These are phyloP conservation scores for Wickerhamiella azyma DNA, from an alignment of 805 yeast genomes.

Conservation along the genomic window DNA sequence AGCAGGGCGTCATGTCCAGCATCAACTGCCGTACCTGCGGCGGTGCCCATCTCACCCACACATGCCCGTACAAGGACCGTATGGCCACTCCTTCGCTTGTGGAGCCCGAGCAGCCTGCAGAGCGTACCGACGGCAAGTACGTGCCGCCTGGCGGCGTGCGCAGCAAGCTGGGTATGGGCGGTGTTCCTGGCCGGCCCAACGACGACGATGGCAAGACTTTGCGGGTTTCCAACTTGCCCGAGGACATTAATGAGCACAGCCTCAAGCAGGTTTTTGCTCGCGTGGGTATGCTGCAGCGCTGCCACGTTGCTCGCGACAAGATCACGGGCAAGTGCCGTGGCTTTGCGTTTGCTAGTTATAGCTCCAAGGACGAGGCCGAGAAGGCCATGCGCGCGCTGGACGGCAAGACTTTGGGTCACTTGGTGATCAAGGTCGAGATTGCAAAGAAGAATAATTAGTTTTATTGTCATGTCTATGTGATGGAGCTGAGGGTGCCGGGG, in stretches of 20 bases:
- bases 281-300: constrained; percentile 55
- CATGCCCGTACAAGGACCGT: constrained; percentile 92
- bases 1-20: constrained; percentile 29
- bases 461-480: too few species aligned
- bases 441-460: constrained; percentile 20
- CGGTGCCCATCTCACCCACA: constrained; percentile 83
- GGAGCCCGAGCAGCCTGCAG: constrained; percentile 25
- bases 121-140: constrained; percentile 31
- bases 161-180: constrained; percentile 18
- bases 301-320: constrained; percentile 74
- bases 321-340: constrained; percentile 93
- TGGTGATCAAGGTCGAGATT: constrained; percentile 47
- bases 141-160: constrained; percentile 44
- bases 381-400: constrained; percentile 60
- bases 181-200: constrained; percentile 22
- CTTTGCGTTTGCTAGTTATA: constrained; percentile 77
- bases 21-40: constrained; percentile 80
- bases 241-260: constrained; percentile 67
- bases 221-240: constrained; percentile 83
- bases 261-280: constrained; percentile 58
- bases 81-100: constrained; percentile 40
- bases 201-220: constrained; percentile 68
- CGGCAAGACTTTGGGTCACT: constrained; percentile 84
- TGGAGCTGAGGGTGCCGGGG: too few species aligned
- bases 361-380: constrained; percentile 51